Percentiles rank a stretch among this genome's conserved stretches.
phyloP scores from a whole-genome alignment of 176 grass and related monocot genomes.

The Bothriochloa decipiens region DNA sequence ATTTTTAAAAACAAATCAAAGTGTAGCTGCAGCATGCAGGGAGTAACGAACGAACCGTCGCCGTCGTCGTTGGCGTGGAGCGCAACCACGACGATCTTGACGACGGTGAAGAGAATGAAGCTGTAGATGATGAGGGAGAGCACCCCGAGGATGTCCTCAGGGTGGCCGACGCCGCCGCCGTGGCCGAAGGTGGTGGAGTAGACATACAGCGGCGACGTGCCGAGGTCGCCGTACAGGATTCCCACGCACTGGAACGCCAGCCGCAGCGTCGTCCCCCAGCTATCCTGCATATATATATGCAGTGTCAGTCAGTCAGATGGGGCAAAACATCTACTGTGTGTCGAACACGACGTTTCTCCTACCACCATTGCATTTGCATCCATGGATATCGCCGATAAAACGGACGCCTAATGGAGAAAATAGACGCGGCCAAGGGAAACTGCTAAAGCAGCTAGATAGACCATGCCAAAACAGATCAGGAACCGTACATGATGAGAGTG shows the following conservation, averaged over 20 bases:
- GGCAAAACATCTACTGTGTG: too few species aligned
- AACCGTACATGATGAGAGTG: background rate
- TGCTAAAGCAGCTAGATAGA: too few species aligned
- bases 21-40: too few species aligned
- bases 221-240: conserved; percentile 54
- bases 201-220: conserved; percentile 57
- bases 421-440: too few species aligned
- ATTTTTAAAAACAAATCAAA: background rate
- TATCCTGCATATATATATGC: background rate
- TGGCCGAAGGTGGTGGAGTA: conserved; percentile 44
- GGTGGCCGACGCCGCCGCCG: conserved; percentile 7
- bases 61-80: conserved; percentile 59
- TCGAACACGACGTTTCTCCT: too few species aligned
- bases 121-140: conserved; percentile 63
- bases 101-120: conserved; percentile 40
- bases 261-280: conserved; percentile 33
- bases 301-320: too few species aligned
- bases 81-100: conserved; percentile 52
- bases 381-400: too few species aligned
- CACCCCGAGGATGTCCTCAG: conserved; percentile 45
- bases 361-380: too few species aligned
- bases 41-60: conserved; percentile 3
- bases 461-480: background rate
- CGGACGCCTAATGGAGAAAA: too few species aligned
- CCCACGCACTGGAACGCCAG: conserved; percentile 61